phyloP scores from a whole-genome alignment of 1,284 basidiomycete genomes.

The Bondarzewia mesenterica region DNA sequence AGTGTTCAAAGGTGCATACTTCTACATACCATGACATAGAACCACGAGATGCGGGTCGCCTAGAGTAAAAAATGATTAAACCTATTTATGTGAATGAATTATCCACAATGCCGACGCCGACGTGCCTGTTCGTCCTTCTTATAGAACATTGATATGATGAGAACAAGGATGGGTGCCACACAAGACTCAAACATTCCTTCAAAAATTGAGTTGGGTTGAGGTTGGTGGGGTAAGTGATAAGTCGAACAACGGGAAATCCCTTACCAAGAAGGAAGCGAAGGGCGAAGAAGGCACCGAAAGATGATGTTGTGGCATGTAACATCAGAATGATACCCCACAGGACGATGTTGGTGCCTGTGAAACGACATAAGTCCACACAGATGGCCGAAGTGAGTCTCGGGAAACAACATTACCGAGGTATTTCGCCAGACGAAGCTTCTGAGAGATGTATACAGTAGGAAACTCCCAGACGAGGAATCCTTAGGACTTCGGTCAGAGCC shows the following conservation, averaged over 20 bases:
- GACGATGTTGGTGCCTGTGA: constrained; percentile 54
- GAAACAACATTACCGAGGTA: constrained; percentile 39
- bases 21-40: constrained; percentile 53
- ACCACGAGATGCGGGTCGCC: constrained; percentile 55
- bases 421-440: constrained; percentile 51
- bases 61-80: constrained; percentile 17
- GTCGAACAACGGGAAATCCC: too few relatives aligned
- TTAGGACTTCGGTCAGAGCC: too few relatives aligned
- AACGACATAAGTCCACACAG: neutral
- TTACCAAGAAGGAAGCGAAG: constrained; percentile 53
- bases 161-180: constrained; percentile 54
- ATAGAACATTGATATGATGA: constrained; percentile 63
- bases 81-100: constrained; percentile 3
- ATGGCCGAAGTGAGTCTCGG: neutral
- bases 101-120: neutral
- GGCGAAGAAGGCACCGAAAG: constrained; percentile 55
- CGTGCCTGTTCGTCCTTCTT: constrained; percentile 59
- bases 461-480: constrained; percentile 60
- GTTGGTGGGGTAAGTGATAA: too few relatives aligned
- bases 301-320: constrained; percentile 47
- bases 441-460: constrained; percentile 59
- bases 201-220: neutral
- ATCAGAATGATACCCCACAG: constrained; percentile 57
- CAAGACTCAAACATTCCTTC: constrained; percentile 61
- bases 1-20: neutral